A percentile compares a stretch with the other conserved stretches of the same genome.
These are phyloP conservation scores for Phytophthora kernoviae DNA, from an alignment of 352 stramenopile species.

Conservation along the genomic window DNA sequence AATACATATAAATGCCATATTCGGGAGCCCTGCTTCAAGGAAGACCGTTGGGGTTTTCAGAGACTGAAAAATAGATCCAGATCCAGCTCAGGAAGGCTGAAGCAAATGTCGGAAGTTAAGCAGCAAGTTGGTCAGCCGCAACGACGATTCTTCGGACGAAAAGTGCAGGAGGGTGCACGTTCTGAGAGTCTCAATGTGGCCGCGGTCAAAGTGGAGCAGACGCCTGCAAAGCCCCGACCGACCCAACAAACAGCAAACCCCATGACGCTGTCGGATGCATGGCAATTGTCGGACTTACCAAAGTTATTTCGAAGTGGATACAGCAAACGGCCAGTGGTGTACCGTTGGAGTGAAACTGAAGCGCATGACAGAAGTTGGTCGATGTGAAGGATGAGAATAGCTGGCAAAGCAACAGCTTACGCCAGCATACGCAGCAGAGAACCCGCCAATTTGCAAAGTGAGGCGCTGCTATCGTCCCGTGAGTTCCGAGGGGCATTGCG, in stretches of 20 bases:
- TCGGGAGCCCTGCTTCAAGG: too few species aligned
- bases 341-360: background rate
- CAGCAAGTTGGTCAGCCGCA: too few species aligned
- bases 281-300: constrained; percentile 18
- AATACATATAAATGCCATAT: too few species aligned
- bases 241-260: constrained; percentile 3
- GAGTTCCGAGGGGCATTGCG: constrained; percentile 8
- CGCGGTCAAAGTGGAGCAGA: background rate
- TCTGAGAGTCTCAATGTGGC: background rate
- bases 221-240: constrained; percentile 3
- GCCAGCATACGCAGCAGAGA: background rate
- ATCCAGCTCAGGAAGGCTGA: too few species aligned
- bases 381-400: too few species aligned
- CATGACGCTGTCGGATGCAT: constrained; percentile 3
- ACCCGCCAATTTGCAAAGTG: constrained; percentile 8
- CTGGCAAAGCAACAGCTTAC: too few species aligned
- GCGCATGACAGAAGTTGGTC: background rate
- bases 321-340: constrained; percentile 3
- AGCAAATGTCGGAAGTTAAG: too few species aligned
- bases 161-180: background rate
- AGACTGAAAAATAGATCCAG: too few species aligned
- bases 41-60: too few species aligned
- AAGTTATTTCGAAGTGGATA: constrained; percentile 18
- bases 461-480: constrained; percentile 2
- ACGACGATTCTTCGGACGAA: too few species aligned